These are phyloP conservation scores for Perilla frutescens DNA, from an alignment of 257 asterid genomes.

Conservation along the genomic window DNA sequence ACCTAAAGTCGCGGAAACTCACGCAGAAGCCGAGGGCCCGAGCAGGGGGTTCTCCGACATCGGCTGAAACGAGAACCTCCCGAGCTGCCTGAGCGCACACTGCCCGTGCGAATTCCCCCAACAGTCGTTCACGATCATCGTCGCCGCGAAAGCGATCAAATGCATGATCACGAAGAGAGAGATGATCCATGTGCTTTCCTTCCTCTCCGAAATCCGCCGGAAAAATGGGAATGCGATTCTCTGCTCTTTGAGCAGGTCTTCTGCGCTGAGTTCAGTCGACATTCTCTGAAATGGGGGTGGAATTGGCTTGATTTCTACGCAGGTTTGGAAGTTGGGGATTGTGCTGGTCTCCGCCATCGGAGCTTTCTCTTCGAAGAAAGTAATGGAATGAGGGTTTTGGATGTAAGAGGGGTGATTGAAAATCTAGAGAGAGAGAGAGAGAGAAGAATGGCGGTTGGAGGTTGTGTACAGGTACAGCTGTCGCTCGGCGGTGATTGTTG, in stretches of 20 bases:
- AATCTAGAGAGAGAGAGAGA: background rate
- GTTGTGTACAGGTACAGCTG: background rate
- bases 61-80: slow-evolving; percentile 84
- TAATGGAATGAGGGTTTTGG: background rate
- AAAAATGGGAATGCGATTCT: slow-evolving; percentile 70
- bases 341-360: slow-evolving; percentile 35
- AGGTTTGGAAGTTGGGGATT: slow-evolving; percentile 40
- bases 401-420: background rate
- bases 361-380: background rate
- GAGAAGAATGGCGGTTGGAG: slow-evolving; percentile 17
- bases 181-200: slow-evolving; percentile 76
- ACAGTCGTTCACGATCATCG: slow-evolving; percentile 80
- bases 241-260: slow-evolving; percentile 56
- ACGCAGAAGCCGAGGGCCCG: slow-evolving; percentile 97
- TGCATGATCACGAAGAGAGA: slow-evolving; percentile 78
- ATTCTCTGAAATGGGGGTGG: slow-evolving; percentile 35
- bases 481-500: background rate
- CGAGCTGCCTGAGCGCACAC: slow-evolving; percentile 62
- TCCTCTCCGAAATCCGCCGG: slow-evolving; percentile 64
- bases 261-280: slow-evolving; percentile 55
- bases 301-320: slow-evolving; percentile 46
- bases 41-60: slow-evolving; percentile 80
- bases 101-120: slow-evolving; percentile 69
- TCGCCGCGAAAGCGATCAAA: slow-evolving; percentile 59
- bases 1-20: slow-evolving; percentile 28